These are phyloP conservation scores for Colletotrichum plurivorum DNA, from an alignment of 2,329 filamentous ascomycete species.

Conservation along the genomic window DNA sequence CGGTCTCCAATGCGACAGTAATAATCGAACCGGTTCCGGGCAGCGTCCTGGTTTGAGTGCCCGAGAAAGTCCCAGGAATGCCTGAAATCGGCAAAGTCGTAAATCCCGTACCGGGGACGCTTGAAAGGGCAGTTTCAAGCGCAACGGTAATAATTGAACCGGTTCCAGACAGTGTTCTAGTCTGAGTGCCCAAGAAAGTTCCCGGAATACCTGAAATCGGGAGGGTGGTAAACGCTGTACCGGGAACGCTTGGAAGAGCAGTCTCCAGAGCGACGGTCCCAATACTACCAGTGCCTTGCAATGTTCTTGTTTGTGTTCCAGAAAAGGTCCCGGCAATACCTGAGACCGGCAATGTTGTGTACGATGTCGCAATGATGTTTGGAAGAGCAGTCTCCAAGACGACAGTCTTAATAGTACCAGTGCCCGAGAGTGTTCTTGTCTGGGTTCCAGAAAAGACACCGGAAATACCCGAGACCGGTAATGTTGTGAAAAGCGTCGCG, in stretches of 20 bases:
- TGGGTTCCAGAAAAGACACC: background rate
- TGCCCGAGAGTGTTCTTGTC: background rate
- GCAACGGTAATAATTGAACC: conserved; percentile 4
- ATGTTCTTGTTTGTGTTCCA: background rate
- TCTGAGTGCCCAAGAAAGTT: background rate
- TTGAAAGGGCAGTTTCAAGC: background rate
- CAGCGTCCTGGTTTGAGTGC: background rate
- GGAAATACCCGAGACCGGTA: background rate
- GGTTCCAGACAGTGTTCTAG: background rate
- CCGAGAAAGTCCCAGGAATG: background rate
- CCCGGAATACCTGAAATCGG: background rate
- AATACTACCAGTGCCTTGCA: background rate
- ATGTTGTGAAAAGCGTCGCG: background rate
- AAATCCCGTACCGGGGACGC: background rate
- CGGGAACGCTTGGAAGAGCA: background rate
- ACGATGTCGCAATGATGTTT: background rate
- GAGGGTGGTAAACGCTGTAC: background rate
- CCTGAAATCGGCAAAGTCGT: background rate
- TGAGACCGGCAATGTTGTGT: background rate
- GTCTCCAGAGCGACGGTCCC: background rate
- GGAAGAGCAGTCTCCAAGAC: background rate
- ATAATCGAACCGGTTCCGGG: background rate
- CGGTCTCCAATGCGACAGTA: background rate
- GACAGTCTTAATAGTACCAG: background rate
- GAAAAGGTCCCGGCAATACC: background rate